Evolutionary conservation across 129 eudicot species (phyloP).

Genomic region (Smallanthus sonchifolius): DNA sequence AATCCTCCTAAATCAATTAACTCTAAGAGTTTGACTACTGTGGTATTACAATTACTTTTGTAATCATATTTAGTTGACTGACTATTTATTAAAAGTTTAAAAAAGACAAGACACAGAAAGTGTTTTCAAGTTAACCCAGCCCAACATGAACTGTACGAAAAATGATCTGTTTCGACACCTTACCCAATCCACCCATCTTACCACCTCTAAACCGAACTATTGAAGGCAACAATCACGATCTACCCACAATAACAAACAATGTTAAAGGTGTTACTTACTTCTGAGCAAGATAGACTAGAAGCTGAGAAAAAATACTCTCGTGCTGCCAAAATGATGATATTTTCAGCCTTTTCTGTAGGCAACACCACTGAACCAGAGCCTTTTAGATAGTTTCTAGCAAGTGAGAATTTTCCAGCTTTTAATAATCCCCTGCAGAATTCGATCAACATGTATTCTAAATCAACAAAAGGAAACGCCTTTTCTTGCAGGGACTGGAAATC

Average conservation of each 20-base stretch:
- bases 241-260: neutral
- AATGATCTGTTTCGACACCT: neutral
- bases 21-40: neutral
- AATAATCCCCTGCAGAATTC: slow-evolving; percentile 95
- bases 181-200: neutral
- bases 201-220: neutral
- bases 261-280: slow-evolving; percentile 46
- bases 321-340: slow-evolving; percentile 89
- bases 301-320: slow-evolving; percentile 93
- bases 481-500: slow-evolving; percentile 84
- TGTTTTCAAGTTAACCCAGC: too few relatives aligned
- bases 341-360: slow-evolving; percentile 84
- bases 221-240: neutral
- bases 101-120: too few relatives aligned
- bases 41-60: neutral
- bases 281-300: slow-evolving; percentile 76
- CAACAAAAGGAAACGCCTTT: slow-evolving; percentile 85
- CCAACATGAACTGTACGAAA: neutral
- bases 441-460: slow-evolving; percentile 75
- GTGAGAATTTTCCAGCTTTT: slow-evolving; percentile 93
- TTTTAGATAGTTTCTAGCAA: slow-evolving; percentile 79
- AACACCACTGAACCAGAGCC: slow-evolving; percentile 70
- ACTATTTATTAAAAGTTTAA: neutral
- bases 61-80: neutral
- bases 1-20: neutral